Conservation (phyloP, 768 basidiomycete species). For the Fomitopsis pulvina region DNA sequence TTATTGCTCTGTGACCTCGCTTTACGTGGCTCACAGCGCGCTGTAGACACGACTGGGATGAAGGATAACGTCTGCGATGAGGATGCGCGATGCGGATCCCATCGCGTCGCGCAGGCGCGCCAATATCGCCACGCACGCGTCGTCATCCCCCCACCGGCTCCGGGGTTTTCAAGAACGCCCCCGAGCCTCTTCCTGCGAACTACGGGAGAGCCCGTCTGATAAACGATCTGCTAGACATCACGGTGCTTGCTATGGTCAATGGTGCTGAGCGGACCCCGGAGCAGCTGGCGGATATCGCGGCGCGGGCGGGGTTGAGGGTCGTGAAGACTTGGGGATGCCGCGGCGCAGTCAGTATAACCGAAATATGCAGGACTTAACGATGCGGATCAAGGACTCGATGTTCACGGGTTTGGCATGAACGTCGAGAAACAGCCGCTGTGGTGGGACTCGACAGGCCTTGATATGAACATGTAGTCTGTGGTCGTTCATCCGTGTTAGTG, state of each 20-base stretch:
- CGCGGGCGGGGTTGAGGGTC: slow-evolving; percentile 4
- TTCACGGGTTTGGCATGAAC: no score
- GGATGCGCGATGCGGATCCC: slow-evolving; percentile 1
- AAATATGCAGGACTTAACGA: no score
- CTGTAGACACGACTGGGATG: slow-evolving; percentile 11
- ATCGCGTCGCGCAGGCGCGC: slow-evolving; percentile 4
- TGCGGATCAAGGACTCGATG: no score
- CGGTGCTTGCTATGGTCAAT: slow-evolving; percentile 10
- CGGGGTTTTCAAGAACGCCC: slow-evolving; percentile 1
- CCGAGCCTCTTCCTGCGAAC: slow-evolving; percentile 9
- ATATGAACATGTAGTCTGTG: no score
- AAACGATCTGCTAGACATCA: slow-evolving; percentile 3
- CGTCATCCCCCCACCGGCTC: slow-evolving; percentile 2
- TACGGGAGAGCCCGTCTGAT: slow-evolving; percentile 3
- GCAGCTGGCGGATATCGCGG: slow-evolving; percentile 3
- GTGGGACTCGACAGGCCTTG: no score
- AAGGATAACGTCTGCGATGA: slow-evolving; percentile 6
- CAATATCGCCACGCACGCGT: slow-evolving; percentile 2
- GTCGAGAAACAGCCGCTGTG: no score
- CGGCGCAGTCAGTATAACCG: slow-evolving; percentile 4
- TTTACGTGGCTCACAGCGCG: neutral
- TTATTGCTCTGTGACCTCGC: neutral
- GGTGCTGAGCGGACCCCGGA: slow-evolving; percentile 9
- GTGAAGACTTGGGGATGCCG: slow-evolving; percentile 8
- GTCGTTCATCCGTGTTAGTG: no score